Evolutionary conservation across 2,329 filamentous ascomycete genomes (phyloP).

Genomic region (Cordyceps fumosorosea): DNA sequence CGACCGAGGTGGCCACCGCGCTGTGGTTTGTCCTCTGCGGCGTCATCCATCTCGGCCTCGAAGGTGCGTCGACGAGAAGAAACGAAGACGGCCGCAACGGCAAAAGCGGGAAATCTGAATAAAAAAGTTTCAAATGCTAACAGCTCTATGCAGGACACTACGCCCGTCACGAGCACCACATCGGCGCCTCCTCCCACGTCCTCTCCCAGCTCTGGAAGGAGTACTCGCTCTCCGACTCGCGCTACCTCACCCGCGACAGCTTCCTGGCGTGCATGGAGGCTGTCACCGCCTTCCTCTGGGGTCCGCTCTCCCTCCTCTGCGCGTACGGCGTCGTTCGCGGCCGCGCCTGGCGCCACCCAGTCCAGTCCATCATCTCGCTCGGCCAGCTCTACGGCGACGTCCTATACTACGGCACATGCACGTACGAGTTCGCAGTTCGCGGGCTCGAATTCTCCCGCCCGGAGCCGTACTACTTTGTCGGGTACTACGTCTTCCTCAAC

Average conservation of each 20-base stretch:
- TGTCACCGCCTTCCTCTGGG: constrained; percentile 39
- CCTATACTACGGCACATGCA: constrained; percentile 37
- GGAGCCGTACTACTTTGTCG: constrained; percentile 38
- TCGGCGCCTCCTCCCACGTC: constrained; percentile 28
- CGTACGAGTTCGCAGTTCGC: constrained; percentile 27
- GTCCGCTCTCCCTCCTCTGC: constrained; percentile 36
- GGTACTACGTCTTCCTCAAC: constrained; percentile 39
- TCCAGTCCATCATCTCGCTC: constrained; percentile 32
- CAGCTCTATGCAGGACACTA: constrained; percentile 33
- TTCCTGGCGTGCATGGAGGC: constrained; percentile 42
- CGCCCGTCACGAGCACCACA: constrained; percentile 27
- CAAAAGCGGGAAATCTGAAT: too few species aligned
- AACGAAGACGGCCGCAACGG: background rate
- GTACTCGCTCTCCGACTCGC: constrained; percentile 41
- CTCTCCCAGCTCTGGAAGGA: constrained; percentile 45
- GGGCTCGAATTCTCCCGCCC: constrained; percentile 34
- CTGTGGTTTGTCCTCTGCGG: constrained; percentile 68
- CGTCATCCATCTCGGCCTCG: constrained; percentile 30
- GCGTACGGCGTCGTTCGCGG: constrained; percentile 31
- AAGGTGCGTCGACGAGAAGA: constrained; percentile 18
- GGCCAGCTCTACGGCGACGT: constrained; percentile 40
- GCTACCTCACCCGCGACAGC: constrained; percentile 38
- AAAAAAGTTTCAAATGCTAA: background rate
- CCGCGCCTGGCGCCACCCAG: constrained; percentile 34
- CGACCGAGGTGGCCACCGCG: constrained; percentile 49